A percentile compares a stretch with the other conserved stretches of the same genome.
Conservation (phyloP, 805 yeast genomes). For the Metschnikowia sp. region DNA sequence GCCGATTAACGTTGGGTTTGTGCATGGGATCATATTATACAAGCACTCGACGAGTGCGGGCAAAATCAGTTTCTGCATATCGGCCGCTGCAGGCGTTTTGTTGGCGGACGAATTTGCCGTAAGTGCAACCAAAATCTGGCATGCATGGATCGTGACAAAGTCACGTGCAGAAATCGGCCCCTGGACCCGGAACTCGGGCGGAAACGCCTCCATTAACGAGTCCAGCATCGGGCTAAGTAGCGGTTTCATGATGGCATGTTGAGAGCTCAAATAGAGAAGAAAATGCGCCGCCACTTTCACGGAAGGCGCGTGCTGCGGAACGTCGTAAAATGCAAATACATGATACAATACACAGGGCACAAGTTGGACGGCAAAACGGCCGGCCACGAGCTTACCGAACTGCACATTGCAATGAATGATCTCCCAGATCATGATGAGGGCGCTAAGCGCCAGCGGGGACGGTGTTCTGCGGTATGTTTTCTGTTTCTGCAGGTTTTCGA, state of each 20-base stretch:
- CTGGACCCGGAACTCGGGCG: conserved; percentile 46
- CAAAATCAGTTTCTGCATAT: conserved; percentile 28
- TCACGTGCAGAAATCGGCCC: conserved; percentile 58
- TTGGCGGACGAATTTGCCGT: conserved; percentile 24
- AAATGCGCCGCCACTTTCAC: conserved; percentile 52
- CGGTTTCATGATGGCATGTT: conserved; percentile 32
- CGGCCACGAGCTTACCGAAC: conserved; percentile 40
- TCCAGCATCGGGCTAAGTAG: conserved; percentile 46
- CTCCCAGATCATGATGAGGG: conserved; percentile 71
- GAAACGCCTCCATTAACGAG: conserved; percentile 45
- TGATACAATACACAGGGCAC: conserved; percentile 54
- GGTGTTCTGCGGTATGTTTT: conserved; percentile 1
- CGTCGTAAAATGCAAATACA: conserved; percentile 46
- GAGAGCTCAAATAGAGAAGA: conserved; percentile 48
- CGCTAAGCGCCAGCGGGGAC: conserved; percentile 51
- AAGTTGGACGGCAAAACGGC: conserved; percentile 51
- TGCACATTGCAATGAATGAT: conserved; percentile 66
- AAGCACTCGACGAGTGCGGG: conserved; percentile 56
- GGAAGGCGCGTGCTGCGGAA: conserved; percentile 36
- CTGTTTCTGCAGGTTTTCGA: background rate
- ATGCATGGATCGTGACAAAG: conserved; percentile 53
- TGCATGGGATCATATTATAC: conserved; percentile 53
- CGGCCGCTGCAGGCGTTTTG: conserved; percentile 15
- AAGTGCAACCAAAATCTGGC: conserved; percentile 22
- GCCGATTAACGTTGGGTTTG: conserved; percentile 14